A percentile compares a stretch with the other conserved stretches of the same genome.
phyloP scores from a whole-genome alignment of 306 rosid species.

The Rosa chinensis region DNA sequence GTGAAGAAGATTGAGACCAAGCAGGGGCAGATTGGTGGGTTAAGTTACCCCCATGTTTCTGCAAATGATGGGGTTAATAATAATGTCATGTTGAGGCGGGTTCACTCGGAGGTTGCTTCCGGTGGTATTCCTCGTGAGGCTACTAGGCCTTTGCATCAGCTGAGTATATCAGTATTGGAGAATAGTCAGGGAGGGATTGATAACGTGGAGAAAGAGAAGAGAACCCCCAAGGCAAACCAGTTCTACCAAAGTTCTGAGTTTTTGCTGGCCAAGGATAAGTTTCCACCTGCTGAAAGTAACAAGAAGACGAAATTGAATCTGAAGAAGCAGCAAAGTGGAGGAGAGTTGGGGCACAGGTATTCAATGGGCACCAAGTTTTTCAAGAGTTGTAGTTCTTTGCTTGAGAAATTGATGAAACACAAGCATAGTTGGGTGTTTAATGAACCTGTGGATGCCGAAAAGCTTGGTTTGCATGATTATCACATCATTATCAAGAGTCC shows the following conservation, averaged over 20 bases:
- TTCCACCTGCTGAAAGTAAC: constrained; percentile 85
- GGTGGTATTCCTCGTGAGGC: constrained; percentile 51
- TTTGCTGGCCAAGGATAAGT: constrained; percentile 88
- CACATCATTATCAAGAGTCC: constrained; percentile 73
- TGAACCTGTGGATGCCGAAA: constrained; percentile 75
- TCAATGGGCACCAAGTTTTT: constrained; percentile 76
- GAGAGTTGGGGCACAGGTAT: constrained; percentile 55
- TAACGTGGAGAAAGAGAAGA: constrained; percentile 85
- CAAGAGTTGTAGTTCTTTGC: constrained; percentile 86
- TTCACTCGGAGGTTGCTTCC: constrained; percentile 69
- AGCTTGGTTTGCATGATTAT: constrained; percentile 90
- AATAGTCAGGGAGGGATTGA: constrained; percentile 68
- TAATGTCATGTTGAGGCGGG: constrained; percentile 43
- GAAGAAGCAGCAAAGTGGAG: constrained; percentile 70
- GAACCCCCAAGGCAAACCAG: constrained; percentile 92
- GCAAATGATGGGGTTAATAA: constrained; percentile 38
- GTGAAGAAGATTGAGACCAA: constrained; percentile 75
- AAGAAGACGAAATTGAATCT: constrained; percentile 70
- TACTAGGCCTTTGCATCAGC: constrained; percentile 65
- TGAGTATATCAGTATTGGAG: constrained; percentile 63
- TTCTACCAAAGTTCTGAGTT: constrained; percentile 86
- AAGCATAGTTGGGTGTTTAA: constrained; percentile 94
- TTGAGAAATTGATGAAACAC: constrained; percentile 92
- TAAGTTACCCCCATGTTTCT: constrained; percentile 33
- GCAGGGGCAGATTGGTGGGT: constrained; percentile 61